phyloP scores from a whole-genome alignment of 2,329 filamentous ascomycete genomes.

The Pyrenochaeta sp. region DNA sequence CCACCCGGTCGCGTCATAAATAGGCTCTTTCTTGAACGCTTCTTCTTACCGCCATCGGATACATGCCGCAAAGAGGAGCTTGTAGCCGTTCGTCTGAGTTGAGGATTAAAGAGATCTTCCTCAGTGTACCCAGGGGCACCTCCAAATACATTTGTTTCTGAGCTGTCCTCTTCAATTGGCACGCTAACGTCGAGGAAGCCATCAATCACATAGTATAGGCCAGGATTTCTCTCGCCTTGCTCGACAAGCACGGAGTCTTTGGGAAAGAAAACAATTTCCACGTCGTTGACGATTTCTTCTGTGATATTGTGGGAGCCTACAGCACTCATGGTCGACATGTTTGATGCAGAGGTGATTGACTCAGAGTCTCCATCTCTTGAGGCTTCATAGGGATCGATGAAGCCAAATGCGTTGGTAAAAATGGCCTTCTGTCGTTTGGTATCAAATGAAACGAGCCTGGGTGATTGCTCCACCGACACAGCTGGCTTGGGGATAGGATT shows the following conservation, averaged over 20 bases:
- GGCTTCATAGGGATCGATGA: constrained; percentile 84
- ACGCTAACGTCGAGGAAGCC: constrained; percentile 95
- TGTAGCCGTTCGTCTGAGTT: constrained; percentile 33
- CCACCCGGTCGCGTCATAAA: constrained; percentile 95
- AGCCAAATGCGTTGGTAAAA: constrained; percentile 88
- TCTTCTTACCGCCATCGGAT: constrained; percentile 53
- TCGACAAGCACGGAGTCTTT: constrained; percentile 94
- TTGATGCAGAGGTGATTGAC: constrained; percentile 70
- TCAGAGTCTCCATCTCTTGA: constrained; percentile 85
- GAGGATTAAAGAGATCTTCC: constrained; percentile 45
- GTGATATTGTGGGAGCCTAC: constrained; percentile 71
- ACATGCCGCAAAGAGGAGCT: constrained; percentile 32
- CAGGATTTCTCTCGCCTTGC: constrained; percentile 95
- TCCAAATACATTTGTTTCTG: constrained; percentile 54
- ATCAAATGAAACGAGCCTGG: constrained; percentile 84
- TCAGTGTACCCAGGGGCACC: constrained; percentile 44
- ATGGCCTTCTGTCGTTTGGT: constrained; percentile 79
- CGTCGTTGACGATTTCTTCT: constrained; percentile 86
- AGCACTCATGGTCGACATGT: constrained; percentile 59
- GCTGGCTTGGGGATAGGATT: constrained; percentile 69
- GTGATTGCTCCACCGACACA: constrained; percentile 83
- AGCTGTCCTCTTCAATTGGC: constrained; percentile 71
- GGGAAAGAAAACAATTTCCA: constrained; percentile 97
- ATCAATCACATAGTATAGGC: constrained; percentile 96
- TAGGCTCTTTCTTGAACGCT: constrained; percentile 72